A percentile compares a stretch with the other conserved stretches of the same genome.
Evolutionary conservation across 2,329 filamentous ascomycete genomes (phyloP).

Genomic region (Diaporthe caulivora): DNA sequence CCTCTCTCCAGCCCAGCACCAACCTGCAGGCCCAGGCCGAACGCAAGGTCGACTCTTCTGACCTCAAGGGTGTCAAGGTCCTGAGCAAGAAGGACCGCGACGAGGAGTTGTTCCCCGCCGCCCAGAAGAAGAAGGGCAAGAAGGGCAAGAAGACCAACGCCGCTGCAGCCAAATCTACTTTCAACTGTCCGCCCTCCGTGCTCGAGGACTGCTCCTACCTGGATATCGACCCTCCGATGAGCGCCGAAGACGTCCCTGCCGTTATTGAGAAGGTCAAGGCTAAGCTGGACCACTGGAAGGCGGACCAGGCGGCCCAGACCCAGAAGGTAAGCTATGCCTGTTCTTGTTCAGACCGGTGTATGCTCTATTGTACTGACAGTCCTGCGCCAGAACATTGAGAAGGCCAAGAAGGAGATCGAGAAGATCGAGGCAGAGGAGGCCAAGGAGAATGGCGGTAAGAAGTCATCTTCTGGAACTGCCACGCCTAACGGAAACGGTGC

Average conservation of each 20-base stretch:
- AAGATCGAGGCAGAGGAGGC: slow-evolving; percentile 80
- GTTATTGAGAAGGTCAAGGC: slow-evolving; percentile 90
- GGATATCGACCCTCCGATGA: slow-evolving; percentile 89
- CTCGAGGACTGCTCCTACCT: slow-evolving; percentile 91
- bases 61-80: slow-evolving; percentile 86
- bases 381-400: slow-evolving; percentile 84
- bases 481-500: slow-evolving; percentile 52
- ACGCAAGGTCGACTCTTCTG: slow-evolving; percentile 87
- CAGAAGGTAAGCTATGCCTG: slow-evolving; percentile 76
- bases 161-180: slow-evolving; percentile 63
- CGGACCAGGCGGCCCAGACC: slow-evolving; percentile 89
- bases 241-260: slow-evolving; percentile 82
- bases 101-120: slow-evolving; percentile 85
- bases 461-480: slow-evolving; percentile 53
- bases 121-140: slow-evolving; percentile 80
- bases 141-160: slow-evolving; percentile 82
- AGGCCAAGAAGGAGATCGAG: slow-evolving; percentile 96
- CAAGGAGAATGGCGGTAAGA: slow-evolving; percentile 52
- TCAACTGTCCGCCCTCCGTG: slow-evolving; percentile 90
- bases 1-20: slow-evolving; percentile 72
- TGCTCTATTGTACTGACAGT: slow-evolving; percentile 6
- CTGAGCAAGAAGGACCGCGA: slow-evolving; percentile 89
- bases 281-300: slow-evolving; percentile 93
- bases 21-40: slow-evolving; percentile 83
- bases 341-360: neutral